Conservation (phyloP, 192 early-diverging fungal genomes). For the Rhizoclosmatium sp. region DNA sequence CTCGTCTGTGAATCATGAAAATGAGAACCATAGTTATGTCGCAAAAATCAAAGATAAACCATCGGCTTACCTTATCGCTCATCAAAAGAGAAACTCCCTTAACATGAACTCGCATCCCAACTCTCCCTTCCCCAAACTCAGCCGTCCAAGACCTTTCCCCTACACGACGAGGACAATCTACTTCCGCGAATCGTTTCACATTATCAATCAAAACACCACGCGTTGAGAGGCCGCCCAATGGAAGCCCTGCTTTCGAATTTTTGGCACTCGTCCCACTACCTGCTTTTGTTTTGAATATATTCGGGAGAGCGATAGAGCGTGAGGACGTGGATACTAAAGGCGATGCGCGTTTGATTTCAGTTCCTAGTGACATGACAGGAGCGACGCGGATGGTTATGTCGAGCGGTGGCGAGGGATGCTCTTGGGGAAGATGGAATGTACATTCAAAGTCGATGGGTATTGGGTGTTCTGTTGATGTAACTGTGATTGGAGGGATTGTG, state of each 20-base stretch:
- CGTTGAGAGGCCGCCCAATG: constrained; percentile 25
- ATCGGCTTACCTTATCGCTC: background rate
- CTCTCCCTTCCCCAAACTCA: background rate
- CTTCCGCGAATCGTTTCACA: constrained; percentile 9
- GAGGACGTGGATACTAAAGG: background rate
- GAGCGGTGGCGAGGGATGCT: constrained; percentile 2
- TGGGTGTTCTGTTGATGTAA: background rate
- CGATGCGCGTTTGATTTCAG: background rate
- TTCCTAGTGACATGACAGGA: background rate
- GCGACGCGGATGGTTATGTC: constrained; percentile 19
- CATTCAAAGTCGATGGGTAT: constrained; percentile 31
- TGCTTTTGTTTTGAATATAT: constrained; percentile 9
- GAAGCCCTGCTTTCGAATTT: background rate
- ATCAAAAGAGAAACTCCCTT: background rate
- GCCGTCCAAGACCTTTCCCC: too few relatives aligned
- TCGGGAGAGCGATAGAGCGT: constrained; percentile 22
- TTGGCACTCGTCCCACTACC: background rate
- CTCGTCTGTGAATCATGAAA: background rate
- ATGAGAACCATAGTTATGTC: background rate
- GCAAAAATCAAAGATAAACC: background rate
- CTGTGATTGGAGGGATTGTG: constrained; percentile 19
- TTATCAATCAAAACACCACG: constrained; percentile 12
- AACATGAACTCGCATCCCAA: constrained; percentile 2
- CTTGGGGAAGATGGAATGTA: constrained; percentile 13
- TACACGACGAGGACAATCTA: too few relatives aligned